These are phyloP conservation scores for Nemania bipapillata DNA, from an alignment of 2,329 filamentous ascomycete species.

Conservation along the genomic window DNA sequence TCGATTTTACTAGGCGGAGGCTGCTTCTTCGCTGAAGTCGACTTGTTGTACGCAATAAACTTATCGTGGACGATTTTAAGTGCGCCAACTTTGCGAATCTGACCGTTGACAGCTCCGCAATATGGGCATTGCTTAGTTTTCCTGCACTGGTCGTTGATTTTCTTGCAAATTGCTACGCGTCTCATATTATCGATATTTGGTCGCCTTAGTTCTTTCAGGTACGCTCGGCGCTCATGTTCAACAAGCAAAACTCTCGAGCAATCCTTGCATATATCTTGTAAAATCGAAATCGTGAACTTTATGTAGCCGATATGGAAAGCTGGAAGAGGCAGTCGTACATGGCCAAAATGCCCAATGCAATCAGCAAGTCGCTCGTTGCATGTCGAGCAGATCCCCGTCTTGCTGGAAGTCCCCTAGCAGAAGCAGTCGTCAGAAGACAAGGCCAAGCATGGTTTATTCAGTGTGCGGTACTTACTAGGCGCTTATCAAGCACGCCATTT, in stretches of 20 bases:
- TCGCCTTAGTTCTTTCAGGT: constrained; percentile 81
- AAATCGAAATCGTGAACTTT: constrained; percentile 88
- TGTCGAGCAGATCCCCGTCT: constrained; percentile 80
- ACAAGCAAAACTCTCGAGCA: constrained; percentile 86
- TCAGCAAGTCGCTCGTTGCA: constrained; percentile 83
- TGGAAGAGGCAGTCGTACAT: constrained; percentile 88
- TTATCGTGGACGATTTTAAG: constrained; percentile 95
- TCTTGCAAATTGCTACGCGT: constrained; percentile 84
- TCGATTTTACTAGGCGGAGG: constrained; percentile 82
- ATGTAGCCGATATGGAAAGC: constrained; percentile 97
- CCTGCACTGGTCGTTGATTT: constrained; percentile 86
- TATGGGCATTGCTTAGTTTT: constrained; percentile 85
- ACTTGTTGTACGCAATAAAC: constrained; percentile 87
- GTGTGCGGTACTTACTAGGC: constrained; percentile 61
- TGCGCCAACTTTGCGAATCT: constrained; percentile 90
- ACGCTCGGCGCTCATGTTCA: constrained; percentile 79
- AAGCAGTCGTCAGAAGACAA: constrained; percentile 24
- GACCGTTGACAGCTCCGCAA: constrained; percentile 85
- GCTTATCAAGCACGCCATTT: constrained; percentile 87
- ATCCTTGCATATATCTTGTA: constrained; percentile 96
- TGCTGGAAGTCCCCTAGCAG: constrained; percentile 73
- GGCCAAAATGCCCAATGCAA: constrained; percentile 95
- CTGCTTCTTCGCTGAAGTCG: constrained; percentile 84
- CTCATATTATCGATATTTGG: constrained; percentile 88
- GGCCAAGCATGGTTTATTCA: constrained; percentile 12